Evolutionary conservation across 805 yeast genomes (phyloP), one percentile per base, ranked within the genome.

Genomic region (Yamadazyma kitorensis): DNA sequence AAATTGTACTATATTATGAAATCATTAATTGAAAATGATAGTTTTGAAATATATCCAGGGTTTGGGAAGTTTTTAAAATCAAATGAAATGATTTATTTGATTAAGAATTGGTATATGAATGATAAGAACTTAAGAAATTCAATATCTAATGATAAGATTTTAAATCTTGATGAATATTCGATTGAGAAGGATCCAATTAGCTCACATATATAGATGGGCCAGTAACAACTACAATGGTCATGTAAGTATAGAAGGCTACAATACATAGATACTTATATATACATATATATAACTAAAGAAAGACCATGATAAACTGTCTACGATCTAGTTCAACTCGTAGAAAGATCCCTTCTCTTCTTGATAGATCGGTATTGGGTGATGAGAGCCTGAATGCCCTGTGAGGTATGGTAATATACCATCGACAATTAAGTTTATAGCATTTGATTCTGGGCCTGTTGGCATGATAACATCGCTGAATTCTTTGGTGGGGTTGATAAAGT

Each of bases 401-500:
- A 61, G 47, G 23, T 48, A 51, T 6, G 76, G 72, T 20, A 69
- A 56, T 3, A 85, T 52, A 0, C 88, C 91, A 47, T 80, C 86
- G 14, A 81, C 73, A 10, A 85, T 71, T 39, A 86, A 59, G 8
- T 61, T 51, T 4, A 82, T 67, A 7, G 84, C 86, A 21, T 70
- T 61, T 2, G 59, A 41, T 37, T 81, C 86, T 5, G 81, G 75
- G 2, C 88, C 91, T 22, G 79, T 63, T 2, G 91, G 88, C 49
- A 85, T 63, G 17, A 86, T 73, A 5, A 84, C 78, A 55, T 85
- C 95, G 1, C 94, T 86, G 39, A 62, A 69, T 39, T 78, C 80
- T 37, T 80, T 82, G 1, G 93, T 83, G n/a, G 77, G 79, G 20
- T 68, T 64, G 7, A 86, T 77, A 53, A 70, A 81, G 41, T 77